phyloP scores from a whole-genome alignment of 805 yeast genomes.

The Metschnikowia picachoensis region DNA sequence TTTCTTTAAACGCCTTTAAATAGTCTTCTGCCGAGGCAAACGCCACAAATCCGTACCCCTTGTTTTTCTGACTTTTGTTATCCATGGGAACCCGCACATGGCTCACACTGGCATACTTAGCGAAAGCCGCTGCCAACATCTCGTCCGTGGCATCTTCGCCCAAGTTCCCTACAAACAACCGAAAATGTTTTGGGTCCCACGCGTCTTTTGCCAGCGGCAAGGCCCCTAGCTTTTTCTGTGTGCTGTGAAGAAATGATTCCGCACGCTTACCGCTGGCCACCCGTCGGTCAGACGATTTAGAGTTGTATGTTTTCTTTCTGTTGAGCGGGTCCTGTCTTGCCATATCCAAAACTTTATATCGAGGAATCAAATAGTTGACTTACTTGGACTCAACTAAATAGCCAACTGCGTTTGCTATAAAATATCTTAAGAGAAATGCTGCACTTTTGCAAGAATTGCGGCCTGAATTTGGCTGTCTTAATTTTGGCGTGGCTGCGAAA shows the following conservation, averaged over 20 bases:
- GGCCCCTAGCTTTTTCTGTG: not conserved
- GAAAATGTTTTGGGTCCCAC: constrained; percentile 70
- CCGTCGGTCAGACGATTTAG: constrained; percentile 54
- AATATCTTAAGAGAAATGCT: not conserved
- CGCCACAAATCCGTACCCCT: constrained; percentile 75
- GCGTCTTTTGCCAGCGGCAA: constrained; percentile 30
- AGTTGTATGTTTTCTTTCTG: constrained; percentile 22
- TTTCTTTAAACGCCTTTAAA: constrained; percentile 64
- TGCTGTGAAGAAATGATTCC: constrained; percentile 14
- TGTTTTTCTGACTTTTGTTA: constrained; percentile 41
- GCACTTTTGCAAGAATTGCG: too few relatives aligned
- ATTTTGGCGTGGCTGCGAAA: constrained; percentile 6
- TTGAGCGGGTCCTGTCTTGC: constrained; percentile 8
- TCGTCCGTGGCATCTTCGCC: constrained; percentile 65
- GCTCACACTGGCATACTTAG: constrained; percentile 47
- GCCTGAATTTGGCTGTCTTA: not conserved
- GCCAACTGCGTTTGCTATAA: not conserved
- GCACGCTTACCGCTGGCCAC: constrained; percentile 51
- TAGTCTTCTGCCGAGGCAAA: constrained; percentile 64
- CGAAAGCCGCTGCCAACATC: constrained; percentile 51
- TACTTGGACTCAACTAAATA: too few relatives aligned
- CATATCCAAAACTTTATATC: not conserved
- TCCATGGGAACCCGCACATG: constrained; percentile 61
- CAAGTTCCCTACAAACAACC: constrained; percentile 72
- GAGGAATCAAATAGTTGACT: too few relatives aligned